Evolutionary conservation across 306 rosid species (phyloP).

Genomic region (Hippophae tibetana): DNA sequence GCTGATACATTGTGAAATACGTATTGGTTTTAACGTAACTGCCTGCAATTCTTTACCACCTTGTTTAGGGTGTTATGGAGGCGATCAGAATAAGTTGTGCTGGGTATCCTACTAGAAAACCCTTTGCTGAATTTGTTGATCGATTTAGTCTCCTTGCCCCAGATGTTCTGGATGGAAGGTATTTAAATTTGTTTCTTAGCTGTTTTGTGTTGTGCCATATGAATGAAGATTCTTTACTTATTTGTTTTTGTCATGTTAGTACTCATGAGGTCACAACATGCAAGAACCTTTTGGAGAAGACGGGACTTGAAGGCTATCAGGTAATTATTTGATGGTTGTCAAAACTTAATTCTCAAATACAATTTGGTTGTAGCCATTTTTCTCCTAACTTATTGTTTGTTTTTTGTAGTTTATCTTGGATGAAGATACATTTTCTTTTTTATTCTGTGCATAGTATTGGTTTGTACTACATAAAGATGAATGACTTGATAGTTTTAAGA

Average conservation of each 20-base stretch:
- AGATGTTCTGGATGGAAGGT: slow-evolving; percentile 82
- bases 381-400: too few species aligned
- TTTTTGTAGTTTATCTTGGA: too few species aligned
- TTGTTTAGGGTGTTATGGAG: slow-evolving; percentile 90
- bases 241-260: slow-evolving; percentile 33
- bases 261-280: slow-evolving; percentile 77
- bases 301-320: slow-evolving; percentile 87
- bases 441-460: too few species aligned
- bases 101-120: slow-evolving; percentile 95
- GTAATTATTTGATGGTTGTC: slow-evolving; percentile 35
- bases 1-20: slow-evolving; percentile 14
- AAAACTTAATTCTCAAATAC: neutral
- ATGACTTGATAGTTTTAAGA: too few species aligned
- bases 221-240: slow-evolving; percentile 17
- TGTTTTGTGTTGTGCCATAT: slow-evolving; percentile 15
- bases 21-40: slow-evolving; percentile 12
- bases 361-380: too few species aligned
- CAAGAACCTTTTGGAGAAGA: slow-evolving; percentile 77
- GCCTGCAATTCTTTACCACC: slow-evolving; percentile 6
- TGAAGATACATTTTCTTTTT: too few species aligned
- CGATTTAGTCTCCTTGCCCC: slow-evolving; percentile 97
- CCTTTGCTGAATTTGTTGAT: slow-evolving; percentile 81
- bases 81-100: slow-evolving; percentile 99
- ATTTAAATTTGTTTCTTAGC: slow-evolving; percentile 14
- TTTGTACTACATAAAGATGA: too few species aligned